phyloP scores from a whole-genome alignment of 345 rosid genomes.

The Heritiera littoralis region DNA sequence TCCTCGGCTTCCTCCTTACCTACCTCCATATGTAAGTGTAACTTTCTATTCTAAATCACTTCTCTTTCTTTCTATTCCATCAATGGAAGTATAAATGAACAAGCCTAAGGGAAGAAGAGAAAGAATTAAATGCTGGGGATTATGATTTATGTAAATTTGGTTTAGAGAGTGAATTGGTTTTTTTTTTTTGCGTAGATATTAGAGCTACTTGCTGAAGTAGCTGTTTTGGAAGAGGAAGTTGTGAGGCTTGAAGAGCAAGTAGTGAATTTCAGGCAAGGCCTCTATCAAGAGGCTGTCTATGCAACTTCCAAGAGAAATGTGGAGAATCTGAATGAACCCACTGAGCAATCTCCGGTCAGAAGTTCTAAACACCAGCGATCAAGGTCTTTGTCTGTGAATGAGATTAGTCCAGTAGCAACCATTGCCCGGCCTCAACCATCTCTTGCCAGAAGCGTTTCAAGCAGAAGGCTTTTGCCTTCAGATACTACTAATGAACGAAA shows the following conservation, averaged over 20 bases:
- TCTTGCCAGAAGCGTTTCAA: constrained; percentile 62
- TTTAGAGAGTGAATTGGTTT: constrained; percentile 18
- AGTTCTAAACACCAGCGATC: constrained; percentile 72
- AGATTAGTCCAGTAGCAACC: constrained; percentile 45
- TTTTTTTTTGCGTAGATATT: constrained; percentile 55
- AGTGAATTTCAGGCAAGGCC: constrained; percentile 81
- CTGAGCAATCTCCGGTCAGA: constrained; percentile 46
- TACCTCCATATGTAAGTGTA: constrained; percentile 76
- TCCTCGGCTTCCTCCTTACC: constrained; percentile 94
- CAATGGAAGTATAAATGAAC: constrained; percentile 4
- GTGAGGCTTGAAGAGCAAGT: constrained; percentile 93
- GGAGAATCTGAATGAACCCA: constrained; percentile 45
- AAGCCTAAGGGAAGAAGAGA: background rate
- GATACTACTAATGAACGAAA: constrained; percentile 41
- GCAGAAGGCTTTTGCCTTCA: constrained; percentile 57
- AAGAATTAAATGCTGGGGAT: background rate
- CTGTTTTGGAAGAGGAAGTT: constrained; percentile 95
- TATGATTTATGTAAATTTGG: constrained; percentile 14
- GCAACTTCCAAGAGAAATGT: constrained; percentile 65
- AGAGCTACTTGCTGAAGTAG: constrained; percentile 98
- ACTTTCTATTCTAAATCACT: constrained; percentile 6
- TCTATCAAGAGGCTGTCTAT: constrained; percentile 81
- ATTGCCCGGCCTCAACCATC: constrained; percentile 53
- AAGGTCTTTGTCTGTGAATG: constrained; percentile 67
- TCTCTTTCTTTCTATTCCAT: background rate